A percentile compares a stretch with the other conserved stretches of the same genome.
Conservation (phyloP, 768 basidiomycete genomes). For the Panellus pusillus region DNA sequence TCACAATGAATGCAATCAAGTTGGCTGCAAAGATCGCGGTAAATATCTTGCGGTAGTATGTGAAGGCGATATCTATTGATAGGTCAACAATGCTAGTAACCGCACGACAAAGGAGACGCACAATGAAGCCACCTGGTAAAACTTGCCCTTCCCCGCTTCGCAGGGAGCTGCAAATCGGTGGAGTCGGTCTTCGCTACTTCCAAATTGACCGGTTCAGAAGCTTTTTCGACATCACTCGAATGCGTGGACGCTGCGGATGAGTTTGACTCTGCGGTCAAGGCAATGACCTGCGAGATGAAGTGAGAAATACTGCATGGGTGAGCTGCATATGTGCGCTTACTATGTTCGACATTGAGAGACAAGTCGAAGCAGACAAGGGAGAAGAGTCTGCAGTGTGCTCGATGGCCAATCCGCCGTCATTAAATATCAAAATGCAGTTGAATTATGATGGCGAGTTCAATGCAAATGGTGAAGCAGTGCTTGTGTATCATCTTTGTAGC, state of each 20-base stretch:
- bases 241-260: background rate
- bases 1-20: conserved; percentile 45
- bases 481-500: no score
- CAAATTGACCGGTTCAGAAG: background rate
- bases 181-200: background rate
- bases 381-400: no score
- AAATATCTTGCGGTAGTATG: conserved; percentile 52
- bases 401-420: no score
- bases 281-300: no score
- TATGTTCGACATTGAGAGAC: no score
- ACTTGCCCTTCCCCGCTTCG: conserved; percentile 18
- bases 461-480: no score
- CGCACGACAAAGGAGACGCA: background rate
- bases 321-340: no score
- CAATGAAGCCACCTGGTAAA: conserved; percentile 20
- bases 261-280: no score
- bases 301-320: no score
- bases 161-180: conserved; percentile 12
- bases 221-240: conserved; percentile 1
- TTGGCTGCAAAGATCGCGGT: conserved; percentile 52
- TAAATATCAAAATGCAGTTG: no score
- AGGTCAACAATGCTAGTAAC: background rate
- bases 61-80: conserved; percentile 28
- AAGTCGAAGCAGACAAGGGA: no score
- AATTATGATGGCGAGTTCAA: no score